These are phyloP conservation scores for Tetradesmus lagerheimii DNA, from an alignment of 139 green algal genomes.

Conservation along the genomic window DNA sequence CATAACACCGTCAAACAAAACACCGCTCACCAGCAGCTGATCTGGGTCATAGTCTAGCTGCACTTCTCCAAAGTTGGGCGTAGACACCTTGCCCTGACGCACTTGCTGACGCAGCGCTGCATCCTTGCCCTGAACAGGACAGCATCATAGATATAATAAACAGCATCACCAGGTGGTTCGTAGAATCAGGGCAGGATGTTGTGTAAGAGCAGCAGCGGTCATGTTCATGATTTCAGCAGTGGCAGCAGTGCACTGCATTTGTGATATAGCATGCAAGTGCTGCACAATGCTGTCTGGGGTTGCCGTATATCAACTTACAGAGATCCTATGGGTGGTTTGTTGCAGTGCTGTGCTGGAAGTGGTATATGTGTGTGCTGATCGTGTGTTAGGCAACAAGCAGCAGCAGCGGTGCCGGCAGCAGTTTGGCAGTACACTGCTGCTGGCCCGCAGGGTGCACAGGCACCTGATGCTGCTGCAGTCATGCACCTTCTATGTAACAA, in stretches of 20 bases:
- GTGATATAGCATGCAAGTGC: not conserved
- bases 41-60: conserved; percentile 78
- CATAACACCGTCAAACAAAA: not conserved
- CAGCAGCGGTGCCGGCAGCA: not conserved
- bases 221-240: no score
- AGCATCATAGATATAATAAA: no score
- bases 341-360: not conserved
- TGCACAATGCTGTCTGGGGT: not conserved
- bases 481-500: not conserved
- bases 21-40: conserved; percentile 56
- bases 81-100: conserved; percentile 55
- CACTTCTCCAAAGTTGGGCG: conserved; percentile 62
- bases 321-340: not conserved
- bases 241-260: not conserved
- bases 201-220: not conserved
- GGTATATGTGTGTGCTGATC: conserved; percentile 47
- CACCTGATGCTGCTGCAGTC: not conserved
- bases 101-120: conserved; percentile 66
- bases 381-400: conserved; percentile 53
- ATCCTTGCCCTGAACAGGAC: conserved; percentile 56
- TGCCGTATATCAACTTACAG: not conserved
- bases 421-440: not conserved
- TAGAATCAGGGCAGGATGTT: not conserved
- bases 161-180: no score
- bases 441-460: not conserved